Evolutionary conservation across 495 filamentous ascomycete species (phyloP).

Genomic region (Pseudevernia furfuracea): DNA sequence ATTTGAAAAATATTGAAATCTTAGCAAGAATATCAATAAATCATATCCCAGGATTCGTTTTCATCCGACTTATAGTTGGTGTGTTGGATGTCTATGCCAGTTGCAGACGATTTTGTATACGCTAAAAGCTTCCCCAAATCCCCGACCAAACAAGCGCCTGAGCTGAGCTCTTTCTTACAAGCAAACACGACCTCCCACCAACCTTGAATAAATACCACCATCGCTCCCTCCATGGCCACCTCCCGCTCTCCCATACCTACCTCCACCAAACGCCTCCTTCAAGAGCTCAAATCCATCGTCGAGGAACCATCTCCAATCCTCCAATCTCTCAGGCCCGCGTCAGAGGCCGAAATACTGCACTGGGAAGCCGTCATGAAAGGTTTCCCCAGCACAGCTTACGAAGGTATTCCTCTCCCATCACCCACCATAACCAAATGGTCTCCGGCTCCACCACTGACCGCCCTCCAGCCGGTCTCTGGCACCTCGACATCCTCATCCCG

Average conservation of each 20-base stretch:
- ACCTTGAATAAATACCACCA: not conserved
- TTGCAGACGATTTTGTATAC: no score
- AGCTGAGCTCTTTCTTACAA: not conserved
- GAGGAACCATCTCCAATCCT: constrained; percentile 49
- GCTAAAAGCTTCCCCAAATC: not conserved
- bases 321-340: constrained; percentile 56
- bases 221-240: constrained; percentile 4
- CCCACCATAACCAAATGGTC: not conserved
- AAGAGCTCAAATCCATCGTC: constrained; percentile 55
- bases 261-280: constrained; percentile 54
- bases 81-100: no score
- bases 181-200: not conserved
- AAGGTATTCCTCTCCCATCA: constrained; percentile 43
- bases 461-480: constrained; percentile 70
- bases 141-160: not conserved
- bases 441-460: not conserved
- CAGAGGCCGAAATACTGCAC: constrained; percentile 60
- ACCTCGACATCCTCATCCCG: constrained; percentile 69
- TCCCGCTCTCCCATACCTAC: constrained; percentile 29
- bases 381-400: constrained; percentile 57
- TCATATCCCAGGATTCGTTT: no score
- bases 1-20: no score
- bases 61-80: no score
- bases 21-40: no score
- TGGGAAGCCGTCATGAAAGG: constrained; percentile 81